Percentiles rank a stretch among this genome's conserved stretches.
These are phyloP conservation scores for Lasiodiplodia gonubiensis DNA, from an alignment of 2,329 filamentous ascomycete species.

Conservation along the genomic window DNA sequence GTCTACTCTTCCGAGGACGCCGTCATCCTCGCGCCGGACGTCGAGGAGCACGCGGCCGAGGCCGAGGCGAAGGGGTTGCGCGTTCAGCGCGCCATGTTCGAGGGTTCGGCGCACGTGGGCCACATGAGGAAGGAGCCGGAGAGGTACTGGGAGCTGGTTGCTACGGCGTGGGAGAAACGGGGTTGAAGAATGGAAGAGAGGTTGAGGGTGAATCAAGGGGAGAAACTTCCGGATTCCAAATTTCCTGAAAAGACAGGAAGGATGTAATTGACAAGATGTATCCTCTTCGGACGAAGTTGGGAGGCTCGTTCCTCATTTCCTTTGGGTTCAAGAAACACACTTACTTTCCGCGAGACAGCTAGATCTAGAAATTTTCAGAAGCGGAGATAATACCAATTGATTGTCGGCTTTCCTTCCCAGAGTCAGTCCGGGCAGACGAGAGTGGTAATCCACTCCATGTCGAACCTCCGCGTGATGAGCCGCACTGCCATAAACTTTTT, in stretches of 20 bases:
- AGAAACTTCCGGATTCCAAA: background rate
- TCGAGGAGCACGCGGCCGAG: constrained; percentile 59
- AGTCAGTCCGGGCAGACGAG: background rate
- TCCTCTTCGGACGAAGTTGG: background rate
- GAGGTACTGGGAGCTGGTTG: constrained; percentile 62
- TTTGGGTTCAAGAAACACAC: background rate
- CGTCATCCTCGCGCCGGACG: constrained; percentile 62
- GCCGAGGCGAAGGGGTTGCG: constrained; percentile 58
- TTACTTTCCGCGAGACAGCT: constrained; percentile 11
- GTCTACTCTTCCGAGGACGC: constrained; percentile 65
- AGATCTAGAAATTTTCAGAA: background rate
- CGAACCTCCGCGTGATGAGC: background rate
- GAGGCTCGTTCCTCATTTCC: background rate
- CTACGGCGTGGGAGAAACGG: constrained; percentile 29
- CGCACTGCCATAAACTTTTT: background rate
- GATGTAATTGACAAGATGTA: background rate
- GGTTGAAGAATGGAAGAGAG: background rate
- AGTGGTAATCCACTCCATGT: background rate
- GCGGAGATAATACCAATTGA: background rate
- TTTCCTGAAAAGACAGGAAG: background rate
- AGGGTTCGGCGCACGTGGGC: constrained; percentile 65
- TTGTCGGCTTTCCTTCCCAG: background rate
- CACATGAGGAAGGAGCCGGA: constrained; percentile 63
- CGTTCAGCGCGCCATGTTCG: constrained; percentile 60
- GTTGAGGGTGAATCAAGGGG: background rate